A percentile compares a stretch with the other conserved stretches of the same genome.
Conservation (phyloP, 176 grass and related monocot species). For the Zoysia japonica region DNA sequence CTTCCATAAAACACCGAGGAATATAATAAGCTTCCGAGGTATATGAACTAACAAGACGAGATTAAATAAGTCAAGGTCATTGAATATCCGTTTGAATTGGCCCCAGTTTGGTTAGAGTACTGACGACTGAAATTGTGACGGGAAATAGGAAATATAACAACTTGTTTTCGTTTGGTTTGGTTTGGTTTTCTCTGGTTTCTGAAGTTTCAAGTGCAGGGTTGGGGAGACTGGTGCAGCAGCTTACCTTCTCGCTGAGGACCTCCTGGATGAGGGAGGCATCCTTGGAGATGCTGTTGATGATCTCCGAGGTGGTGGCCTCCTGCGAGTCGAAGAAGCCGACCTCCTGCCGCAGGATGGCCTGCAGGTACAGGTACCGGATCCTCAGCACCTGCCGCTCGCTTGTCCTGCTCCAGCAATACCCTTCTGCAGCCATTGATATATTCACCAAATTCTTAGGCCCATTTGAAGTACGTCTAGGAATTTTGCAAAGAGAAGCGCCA, state of each 20-base stretch:
- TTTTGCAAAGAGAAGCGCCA: neutral
- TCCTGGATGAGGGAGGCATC: constrained; percentile 90
- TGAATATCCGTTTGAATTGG: neutral
- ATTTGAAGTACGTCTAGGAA: neutral
- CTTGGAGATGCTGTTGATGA: constrained; percentile 97
- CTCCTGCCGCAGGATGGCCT: constrained; percentile 92
- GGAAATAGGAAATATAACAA: neutral
- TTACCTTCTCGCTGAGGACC: constrained; percentile 98
- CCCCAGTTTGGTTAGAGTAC: neutral
- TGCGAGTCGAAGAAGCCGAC: constrained; percentile 96
- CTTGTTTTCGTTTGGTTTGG: neutral
- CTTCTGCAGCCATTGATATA: constrained; percentile 52
- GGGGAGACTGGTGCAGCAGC: neutral
- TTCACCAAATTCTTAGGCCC: neutral
- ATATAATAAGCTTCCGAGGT: constrained; percentile 7
- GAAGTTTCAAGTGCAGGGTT: neutral
- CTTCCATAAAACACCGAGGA: neutral
- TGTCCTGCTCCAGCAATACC: constrained; percentile 98
- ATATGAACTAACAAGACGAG: neutral
- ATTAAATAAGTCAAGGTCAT: neutral
- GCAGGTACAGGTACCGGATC: constrained; percentile 84
- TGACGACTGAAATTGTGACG: neutral
- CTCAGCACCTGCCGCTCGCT: constrained; percentile 96
- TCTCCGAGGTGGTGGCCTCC: constrained; percentile 90
- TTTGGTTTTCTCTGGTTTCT: neutral